Evolutionary conservation across 2,329 filamentous ascomycete genomes (phyloP), one percentile per base, ranked within the genome.

Genomic region (Neobulgaria alba): DNA sequence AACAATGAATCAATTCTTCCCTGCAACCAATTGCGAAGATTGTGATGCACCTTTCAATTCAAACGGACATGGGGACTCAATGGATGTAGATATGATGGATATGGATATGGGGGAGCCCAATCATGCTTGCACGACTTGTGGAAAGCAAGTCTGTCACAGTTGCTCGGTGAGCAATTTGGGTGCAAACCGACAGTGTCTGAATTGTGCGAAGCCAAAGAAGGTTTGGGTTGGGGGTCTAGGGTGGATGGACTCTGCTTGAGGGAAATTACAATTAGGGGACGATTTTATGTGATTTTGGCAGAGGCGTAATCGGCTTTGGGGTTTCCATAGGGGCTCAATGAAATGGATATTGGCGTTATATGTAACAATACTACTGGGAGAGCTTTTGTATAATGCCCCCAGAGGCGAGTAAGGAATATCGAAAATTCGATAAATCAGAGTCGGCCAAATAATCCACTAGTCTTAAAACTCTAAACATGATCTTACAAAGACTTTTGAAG

Each of bases 111-210:
- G 65, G 7, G 64, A 46, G 5, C 54, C 47, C 8, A 58, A 57
- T 23, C 57, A 60, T 19, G 56, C 60, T 1, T 79, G 75, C 39
- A 63, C 62, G 7, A 64, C 61, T 0, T 80, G 75, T 42, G 64
- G 67, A 4, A 77, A 73, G 54, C 61, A 66, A 9, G 72, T 79
- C 10, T 79, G 75, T 58, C 73, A 70, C 41, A 67, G 71, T 40
- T 80, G 76, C 53, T 76, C 74, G 0, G 66, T 79, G 30, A 75
- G 71, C 45, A 74, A 75, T 46, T 59, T 79, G 0, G 73, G 73
- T 3, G 67, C 72, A 46, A 63, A 72, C 50, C 63, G 71, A 43
- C 61, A 66, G 30, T 79, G 75, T 48, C 49, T 79, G 32, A 59
- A 56, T 3, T 79, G 76, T 50, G 71, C 72, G 15, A 45, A 46